phyloP scores from a whole-genome alignment of 2,329 filamentous ascomycete species.

The Metarhizium album region DNA sequence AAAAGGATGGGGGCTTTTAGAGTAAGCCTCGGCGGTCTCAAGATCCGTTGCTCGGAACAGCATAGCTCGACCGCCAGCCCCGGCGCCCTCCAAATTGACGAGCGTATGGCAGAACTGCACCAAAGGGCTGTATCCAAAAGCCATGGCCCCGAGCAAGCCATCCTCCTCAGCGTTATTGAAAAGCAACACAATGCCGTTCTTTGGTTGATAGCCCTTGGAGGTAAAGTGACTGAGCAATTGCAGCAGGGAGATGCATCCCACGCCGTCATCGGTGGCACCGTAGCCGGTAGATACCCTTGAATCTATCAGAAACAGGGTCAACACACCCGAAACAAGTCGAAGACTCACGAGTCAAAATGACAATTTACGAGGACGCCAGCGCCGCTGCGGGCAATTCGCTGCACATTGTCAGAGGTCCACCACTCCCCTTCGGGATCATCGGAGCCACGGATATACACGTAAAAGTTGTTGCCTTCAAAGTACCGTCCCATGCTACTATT shows the following conservation, averaged over 20 bases:
- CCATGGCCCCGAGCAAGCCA: constrained; percentile 74
- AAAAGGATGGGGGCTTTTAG: constrained; percentile 62
- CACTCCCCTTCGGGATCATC: constrained; percentile 63
- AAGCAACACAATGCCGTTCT: constrained; percentile 69
- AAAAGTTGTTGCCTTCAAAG: constrained; percentile 86
- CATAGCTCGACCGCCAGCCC: constrained; percentile 77
- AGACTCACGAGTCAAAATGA: constrained; percentile 65
- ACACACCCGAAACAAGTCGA: not conserved
- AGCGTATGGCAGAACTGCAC: constrained; percentile 77
- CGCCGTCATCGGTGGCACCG: constrained; percentile 88
- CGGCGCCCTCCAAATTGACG: constrained; percentile 88
- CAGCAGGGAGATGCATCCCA: constrained; percentile 76
- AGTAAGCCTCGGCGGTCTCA: constrained; percentile 74
- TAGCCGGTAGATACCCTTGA: constrained; percentile 79
- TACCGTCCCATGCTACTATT: constrained; percentile 46
- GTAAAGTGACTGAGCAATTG: constrained; percentile 86
- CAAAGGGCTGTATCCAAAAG: constrained; percentile 74
- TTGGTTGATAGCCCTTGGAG: constrained; percentile 56
- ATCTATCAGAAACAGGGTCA: not conserved
- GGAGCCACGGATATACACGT: constrained; percentile 79
- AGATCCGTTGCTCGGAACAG: constrained; percentile 83
- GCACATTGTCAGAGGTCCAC: constrained; percentile 46
- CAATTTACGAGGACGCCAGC: constrained; percentile 87
- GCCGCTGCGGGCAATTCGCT: constrained; percentile 40
- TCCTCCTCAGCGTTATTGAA: constrained; percentile 97